Evolutionary conservation across 768 basidiomycete species (phyloP).

Genomic region (Cystofilobasidium macerans): DNA sequence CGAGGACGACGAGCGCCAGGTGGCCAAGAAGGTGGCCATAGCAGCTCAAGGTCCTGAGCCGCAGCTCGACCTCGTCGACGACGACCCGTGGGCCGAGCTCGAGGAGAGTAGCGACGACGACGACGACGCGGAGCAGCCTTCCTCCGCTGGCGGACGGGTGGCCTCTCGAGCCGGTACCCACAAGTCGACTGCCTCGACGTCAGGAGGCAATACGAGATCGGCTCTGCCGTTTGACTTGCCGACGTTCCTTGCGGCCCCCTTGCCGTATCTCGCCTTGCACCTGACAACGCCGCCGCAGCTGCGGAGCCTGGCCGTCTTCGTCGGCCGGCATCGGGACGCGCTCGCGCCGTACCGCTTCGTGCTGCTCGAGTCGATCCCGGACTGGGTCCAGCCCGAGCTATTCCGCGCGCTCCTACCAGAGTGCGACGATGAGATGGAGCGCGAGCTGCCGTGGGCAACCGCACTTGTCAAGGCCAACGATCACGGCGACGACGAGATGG

Average conservation of each 20-base stretch:
- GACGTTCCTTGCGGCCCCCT: conserved; percentile 52
- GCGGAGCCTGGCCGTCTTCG: conserved; percentile 49
- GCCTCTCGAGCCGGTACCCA: neutral
- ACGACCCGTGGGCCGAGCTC: conserved; percentile 64
- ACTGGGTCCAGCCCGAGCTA: conserved; percentile 54
- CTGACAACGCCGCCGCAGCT: conserved; percentile 58
- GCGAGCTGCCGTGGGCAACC: conserved; percentile 38
- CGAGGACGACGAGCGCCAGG: neutral
- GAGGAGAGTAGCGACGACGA: conserved; percentile 33
- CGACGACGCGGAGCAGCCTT: neutral
- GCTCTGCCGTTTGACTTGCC: conserved; percentile 45
- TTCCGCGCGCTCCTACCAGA: conserved; percentile 56
- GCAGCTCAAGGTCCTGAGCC: conserved; percentile 45
- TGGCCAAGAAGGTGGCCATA: neutral
- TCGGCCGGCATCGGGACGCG: conserved; percentile 47
- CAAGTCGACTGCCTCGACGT: conserved; percentile 22
- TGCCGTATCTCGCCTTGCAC: conserved; percentile 51
- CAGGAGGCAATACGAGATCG: neutral
- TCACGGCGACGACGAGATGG: conserved; percentile 17
- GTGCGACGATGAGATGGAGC: conserved; percentile 45
- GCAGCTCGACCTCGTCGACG: conserved; percentile 47
- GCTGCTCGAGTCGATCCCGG: conserved; percentile 64
- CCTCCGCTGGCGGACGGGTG: neutral
- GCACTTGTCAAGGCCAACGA: neutral
- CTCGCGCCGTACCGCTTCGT: conserved; percentile 61